Evolutionary conservation across 176 grass and related monocot species (phyloP).

Genomic region (Carex littledalei): DNA sequence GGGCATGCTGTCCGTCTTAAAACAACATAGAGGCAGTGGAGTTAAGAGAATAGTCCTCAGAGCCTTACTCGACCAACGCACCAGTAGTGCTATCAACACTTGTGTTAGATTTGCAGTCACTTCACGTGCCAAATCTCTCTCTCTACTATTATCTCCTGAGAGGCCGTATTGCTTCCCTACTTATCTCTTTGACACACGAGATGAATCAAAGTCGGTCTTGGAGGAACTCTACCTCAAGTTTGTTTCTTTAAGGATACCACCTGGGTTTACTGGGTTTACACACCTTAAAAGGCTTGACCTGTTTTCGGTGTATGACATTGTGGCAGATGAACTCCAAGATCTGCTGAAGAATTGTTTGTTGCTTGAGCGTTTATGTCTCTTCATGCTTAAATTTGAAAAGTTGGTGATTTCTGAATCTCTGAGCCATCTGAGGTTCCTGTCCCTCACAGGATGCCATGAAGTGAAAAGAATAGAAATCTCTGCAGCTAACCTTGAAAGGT

Average conservation of each 20-base stretch:
- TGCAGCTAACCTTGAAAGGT: background rate
- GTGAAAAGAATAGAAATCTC: background rate
- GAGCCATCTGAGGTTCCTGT: background rate
- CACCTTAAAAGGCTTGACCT: conserved; percentile 5
- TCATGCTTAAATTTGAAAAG: background rate
- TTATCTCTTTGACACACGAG: background rate
- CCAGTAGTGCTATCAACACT: background rate
- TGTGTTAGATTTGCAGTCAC: background rate
- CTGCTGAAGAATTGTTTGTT: conserved; percentile 16
- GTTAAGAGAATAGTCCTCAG: background rate
- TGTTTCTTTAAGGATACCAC: conserved; percentile 6
- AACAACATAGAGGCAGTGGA: conserved; percentile 13
- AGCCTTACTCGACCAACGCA: background rate
- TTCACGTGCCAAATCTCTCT: background rate
- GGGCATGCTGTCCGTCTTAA: background rate
- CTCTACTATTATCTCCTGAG: background rate
- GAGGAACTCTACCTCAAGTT: conserved; percentile 3
- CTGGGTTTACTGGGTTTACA: background rate
- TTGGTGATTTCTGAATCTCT: conserved; percentile 11
- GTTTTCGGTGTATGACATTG: background rate
- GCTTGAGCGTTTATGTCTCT: background rate
- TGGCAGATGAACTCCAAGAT: background rate
- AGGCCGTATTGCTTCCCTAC: conserved; percentile 1
- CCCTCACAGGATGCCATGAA: background rate
- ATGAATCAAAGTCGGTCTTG: background rate